A percentile compares a stretch with the other conserved stretches of the same genome.
These are phyloP conservation scores for Ophiocordyceps robertsii DNA, from an alignment of 2,329 filamentous ascomycete species.

Conservation along the genomic window DNA sequence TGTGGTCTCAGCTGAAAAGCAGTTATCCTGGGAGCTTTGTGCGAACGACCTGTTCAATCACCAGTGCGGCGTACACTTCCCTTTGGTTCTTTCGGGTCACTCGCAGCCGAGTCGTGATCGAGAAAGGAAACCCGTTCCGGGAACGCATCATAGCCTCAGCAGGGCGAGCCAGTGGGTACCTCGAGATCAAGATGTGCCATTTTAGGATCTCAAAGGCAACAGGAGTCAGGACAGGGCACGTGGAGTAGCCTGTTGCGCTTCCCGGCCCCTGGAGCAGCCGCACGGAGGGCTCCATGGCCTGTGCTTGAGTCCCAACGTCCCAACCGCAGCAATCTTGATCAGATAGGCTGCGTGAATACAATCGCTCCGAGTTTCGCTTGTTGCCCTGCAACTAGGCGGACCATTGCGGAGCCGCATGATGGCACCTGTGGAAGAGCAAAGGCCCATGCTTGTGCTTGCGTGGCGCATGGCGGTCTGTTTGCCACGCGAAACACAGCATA, in stretches of 20 bases:
- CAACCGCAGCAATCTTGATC: slow-evolving; percentile 2
- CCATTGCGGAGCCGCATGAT: slow-evolving; percentile 4
- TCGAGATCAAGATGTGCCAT: background rate
- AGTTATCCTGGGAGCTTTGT: too few species aligned
- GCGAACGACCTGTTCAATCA: too few species aligned
- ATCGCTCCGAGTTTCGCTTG: slow-evolving; percentile 2
- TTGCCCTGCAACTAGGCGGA: slow-evolving; percentile 5
- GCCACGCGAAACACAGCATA: slow-evolving; percentile 3
- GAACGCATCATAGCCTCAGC: background rate
- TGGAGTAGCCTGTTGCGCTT: background rate
- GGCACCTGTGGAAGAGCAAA: slow-evolving; percentile 4
- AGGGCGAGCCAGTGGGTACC: background rate
- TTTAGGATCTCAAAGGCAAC: slow-evolving; percentile 1
- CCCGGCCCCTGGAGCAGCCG: background rate
- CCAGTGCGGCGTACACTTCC: too few species aligned
- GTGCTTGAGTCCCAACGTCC: slow-evolving; percentile 1
- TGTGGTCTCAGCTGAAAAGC: too few species aligned
- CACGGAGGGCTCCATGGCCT: slow-evolving; percentile 1
- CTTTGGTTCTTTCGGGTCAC: background rate
- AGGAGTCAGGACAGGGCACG: background rate
- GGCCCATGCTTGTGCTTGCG: slow-evolving; percentile 1
- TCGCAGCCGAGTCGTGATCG: background rate
- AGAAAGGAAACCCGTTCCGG: background rate
- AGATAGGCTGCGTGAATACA: slow-evolving; percentile 1
- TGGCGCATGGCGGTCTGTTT: slow-evolving; percentile 5